Percentiles rank a stretch among this genome's conserved stretches.
phyloP scores from a whole-genome alignment of 2,329 filamentous ascomycete species.

The Neofusicoccum sp. region DNA sequence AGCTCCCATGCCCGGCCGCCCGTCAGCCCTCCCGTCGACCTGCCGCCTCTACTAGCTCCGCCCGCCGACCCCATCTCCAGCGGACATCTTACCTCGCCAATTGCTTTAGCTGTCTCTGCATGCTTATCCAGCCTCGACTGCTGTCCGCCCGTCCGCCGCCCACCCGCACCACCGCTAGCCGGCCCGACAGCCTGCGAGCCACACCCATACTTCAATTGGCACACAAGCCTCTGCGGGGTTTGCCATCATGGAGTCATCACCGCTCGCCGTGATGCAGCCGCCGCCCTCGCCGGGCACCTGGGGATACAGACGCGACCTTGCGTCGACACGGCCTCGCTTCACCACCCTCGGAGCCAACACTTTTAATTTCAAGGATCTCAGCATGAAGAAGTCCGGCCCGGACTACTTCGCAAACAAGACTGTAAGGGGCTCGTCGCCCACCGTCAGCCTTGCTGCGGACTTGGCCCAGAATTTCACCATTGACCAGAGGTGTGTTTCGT shows the following conservation, averaged over 20 bases:
- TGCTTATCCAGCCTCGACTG: slow-evolving; percentile 9
- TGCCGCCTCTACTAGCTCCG: background rate
- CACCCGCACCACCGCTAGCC: slow-evolving; percentile 4
- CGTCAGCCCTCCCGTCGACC: slow-evolving; percentile 24
- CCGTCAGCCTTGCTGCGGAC: slow-evolving; percentile 87
- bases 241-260: slow-evolving; percentile 67
- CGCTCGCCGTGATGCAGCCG: slow-evolving; percentile 88
- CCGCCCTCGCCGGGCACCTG: slow-evolving; percentile 65
- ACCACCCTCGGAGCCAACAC: slow-evolving; percentile 62
- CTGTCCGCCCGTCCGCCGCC: slow-evolving; percentile 2
- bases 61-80: slow-evolving; percentile 7
- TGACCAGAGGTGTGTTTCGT: slow-evolving; percentile 76
- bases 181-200: slow-evolving; percentile 11
- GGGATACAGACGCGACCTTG: slow-evolving; percentile 60
- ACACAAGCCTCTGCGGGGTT: background rate
- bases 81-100: slow-evolving; percentile 17
- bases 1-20: slow-evolving; percentile 27
- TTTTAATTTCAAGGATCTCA: slow-evolving; percentile 76
- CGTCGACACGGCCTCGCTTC: slow-evolving; percentile 57
- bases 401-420: slow-evolving; percentile 86
- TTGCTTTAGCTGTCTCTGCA: slow-evolving; percentile 14
- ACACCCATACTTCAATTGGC: slow-evolving; percentile 16
- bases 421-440: slow-evolving; percentile 83
- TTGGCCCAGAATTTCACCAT: slow-evolving; percentile 96
- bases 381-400: slow-evolving; percentile 67